Conservation (phyloP, 179 eudicot genomes). For the Nepenthes alata region DNA sequence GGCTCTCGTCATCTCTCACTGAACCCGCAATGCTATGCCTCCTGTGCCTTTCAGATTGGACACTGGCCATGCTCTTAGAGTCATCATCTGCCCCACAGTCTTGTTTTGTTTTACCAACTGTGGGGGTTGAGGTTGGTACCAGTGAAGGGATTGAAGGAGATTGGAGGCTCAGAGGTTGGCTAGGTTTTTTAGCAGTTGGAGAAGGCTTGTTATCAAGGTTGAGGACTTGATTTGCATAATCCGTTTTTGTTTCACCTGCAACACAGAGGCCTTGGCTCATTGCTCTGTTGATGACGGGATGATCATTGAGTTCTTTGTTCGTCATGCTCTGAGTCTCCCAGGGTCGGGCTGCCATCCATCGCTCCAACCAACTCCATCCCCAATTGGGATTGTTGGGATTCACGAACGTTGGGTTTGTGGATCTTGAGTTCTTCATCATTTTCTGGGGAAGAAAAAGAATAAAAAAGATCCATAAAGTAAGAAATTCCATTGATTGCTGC, state of each 20-base stretch:
- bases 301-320: slow-evolving; percentile 31
- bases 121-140: slow-evolving; percentile 14
- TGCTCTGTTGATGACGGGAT: slow-evolving; percentile 30
- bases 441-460: slow-evolving; percentile 21
- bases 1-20: slow-evolving; percentile 69
- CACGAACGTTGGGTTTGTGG: slow-evolving; percentile 51
- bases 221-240: slow-evolving; percentile 12
- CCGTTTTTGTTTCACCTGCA: slow-evolving; percentile 5
- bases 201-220: slow-evolving; percentile 26
- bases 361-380: slow-evolving; percentile 90
- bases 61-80: slow-evolving; percentile 33
- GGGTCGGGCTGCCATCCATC: slow-evolving; percentile 88
- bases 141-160: slow-evolving; percentile 48
- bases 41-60: slow-evolving; percentile 40
- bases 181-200: slow-evolving; percentile 18
- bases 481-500: no score
- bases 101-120: slow-evolving; percentile 26
- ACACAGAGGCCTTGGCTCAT: slow-evolving; percentile 28
- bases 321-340: slow-evolving; percentile 44
- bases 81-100: slow-evolving; percentile 40
- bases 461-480: no score
- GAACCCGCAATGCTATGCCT: slow-evolving; percentile 54
- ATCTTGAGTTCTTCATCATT: slow-evolving; percentile 49
- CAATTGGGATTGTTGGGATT: slow-evolving; percentile 78
- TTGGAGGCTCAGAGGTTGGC: slow-evolving; percentile 26